Evolutionary conservation across 2,329 filamentous ascomycete species (phyloP), one percentile per base, ranked within the genome.

Genomic region (Neonectria hederae): DNA sequence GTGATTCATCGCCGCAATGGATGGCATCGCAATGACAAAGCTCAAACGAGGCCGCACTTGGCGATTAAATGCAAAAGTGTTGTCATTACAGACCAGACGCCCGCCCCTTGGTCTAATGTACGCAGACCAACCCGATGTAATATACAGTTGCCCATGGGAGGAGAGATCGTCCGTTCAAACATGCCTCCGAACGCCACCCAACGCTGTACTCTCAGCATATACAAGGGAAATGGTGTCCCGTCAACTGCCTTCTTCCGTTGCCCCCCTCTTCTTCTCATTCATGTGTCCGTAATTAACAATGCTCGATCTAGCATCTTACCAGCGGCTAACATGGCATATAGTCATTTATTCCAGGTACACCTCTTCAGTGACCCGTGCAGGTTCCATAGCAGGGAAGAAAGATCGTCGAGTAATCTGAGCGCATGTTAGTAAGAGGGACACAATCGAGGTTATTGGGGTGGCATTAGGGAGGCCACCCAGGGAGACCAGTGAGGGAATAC

Each of bases 101-200:
- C 77, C 66, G 68, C 70, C 70, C 64, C 76, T 66, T 62, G 76
- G 80, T 83, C 81, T 83, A 83, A 81, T 82, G 79, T 79, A 80
- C 78, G 78, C 78, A 78, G 76, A 74, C 76, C 76, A 66, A 73
- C 73, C 77, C 72, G 74, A 75, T 78, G 77, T 84, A 84, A 79
- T 83, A 79, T 86, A 85, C 82, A 86, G 74, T 79, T 71, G 75
- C 77, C 80, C 78, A 81, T 79, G 76, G 78, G 83, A 84, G 83
- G 81, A 84, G 84, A 83, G 82, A 85, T 83, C 78, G 79, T 83
- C 80, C 79, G 79, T 82, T 78, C 35, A 77, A 77, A 78, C 79
- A 82, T 73, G 73, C 70, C 70, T 68, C 73, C 71, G 72, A 73
- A 75, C 73, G 73, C 73, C 72, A 62, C 62, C 71, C 56, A 72